Evolutionary conservation across 106 monocot species (phyloP), one percentile per base, ranked within the genome.

Genomic region (Gastrodia elata): DNA sequence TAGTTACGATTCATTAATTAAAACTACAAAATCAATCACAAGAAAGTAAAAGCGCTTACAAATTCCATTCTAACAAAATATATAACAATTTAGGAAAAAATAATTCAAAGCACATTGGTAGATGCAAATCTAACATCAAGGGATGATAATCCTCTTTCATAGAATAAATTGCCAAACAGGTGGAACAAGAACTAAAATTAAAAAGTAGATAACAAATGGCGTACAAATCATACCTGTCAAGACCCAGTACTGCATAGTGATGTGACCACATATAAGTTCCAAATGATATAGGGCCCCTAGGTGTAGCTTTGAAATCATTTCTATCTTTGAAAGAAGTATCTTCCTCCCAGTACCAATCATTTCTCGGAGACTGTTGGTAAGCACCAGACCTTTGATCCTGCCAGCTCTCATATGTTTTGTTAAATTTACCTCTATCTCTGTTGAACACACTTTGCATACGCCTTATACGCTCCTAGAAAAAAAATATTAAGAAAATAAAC

Each of bases 261-360:
- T 90, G 87, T 67, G 87, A 94, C 84, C 86, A 73, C 27, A 75
- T 6, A 64, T 80, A 81, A 58, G 28, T 75, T 34, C 73, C 78
- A 57, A 26, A 74, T 39, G 76, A 65, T 11, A 44, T 77, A 35
- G 78, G 64, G 26, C 71, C 74, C 13, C 69, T 77, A 24, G 80
- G 68, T 36, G 64, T 30, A 30, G 80, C 74, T 85, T 76, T 75
- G 70, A 78, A 80, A 69, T 82, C 82, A 56, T 70, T 77, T 82
- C 78, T 79, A 72, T 87, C 68, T 71, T 69, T 77, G 73, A 84
- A 85, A 64, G 77, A 77, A 52, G 70, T 22, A 61, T 87, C 83
- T n/a, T 87, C 46, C 71, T 87, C 82, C 85, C 85, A 87, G 67
- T 94, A 87, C 93, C 90, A 94, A 74, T 90, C 87, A 77, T 94